These are phyloP conservation scores for Claviceps maximensis DNA, from an alignment of 2,329 filamentous ascomycete genomes.

Conservation along the genomic window DNA sequence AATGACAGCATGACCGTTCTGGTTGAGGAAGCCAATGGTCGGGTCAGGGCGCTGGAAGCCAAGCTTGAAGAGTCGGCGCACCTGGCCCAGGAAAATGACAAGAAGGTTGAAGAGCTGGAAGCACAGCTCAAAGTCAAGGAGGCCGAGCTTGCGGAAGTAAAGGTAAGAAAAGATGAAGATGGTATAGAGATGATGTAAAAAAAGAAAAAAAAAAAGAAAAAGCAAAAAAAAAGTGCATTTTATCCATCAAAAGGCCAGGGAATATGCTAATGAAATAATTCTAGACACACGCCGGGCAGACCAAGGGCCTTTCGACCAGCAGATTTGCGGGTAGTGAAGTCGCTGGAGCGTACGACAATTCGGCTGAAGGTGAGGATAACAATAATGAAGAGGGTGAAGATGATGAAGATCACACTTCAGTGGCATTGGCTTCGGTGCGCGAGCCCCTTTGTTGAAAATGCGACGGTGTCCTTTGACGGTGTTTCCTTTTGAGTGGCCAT, in stretches of 20 bases:
- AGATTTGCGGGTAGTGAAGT: conserved; percentile 33
- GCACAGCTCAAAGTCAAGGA: conserved; percentile 50
- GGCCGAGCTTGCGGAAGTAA: conserved; percentile 48
- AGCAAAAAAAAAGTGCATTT: no score
- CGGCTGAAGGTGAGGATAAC: conserved; percentile 45
- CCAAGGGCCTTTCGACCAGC: conserved; percentile 41
- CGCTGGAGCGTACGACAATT: conserved; percentile 21
- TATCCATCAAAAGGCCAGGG: not conserved
- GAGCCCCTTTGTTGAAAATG: conserved; percentile 31
- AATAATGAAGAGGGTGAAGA: conserved; percentile 34
- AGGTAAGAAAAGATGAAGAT: conserved; percentile 24
- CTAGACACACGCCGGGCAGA: conserved; percentile 32
- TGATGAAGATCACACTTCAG: conserved; percentile 48
- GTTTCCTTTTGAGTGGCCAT: conserved; percentile 6
- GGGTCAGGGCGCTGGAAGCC: conserved; percentile 37
- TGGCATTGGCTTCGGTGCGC: conserved; percentile 55
- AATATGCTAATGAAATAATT: not conserved
- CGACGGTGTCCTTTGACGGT: conserved; percentile 16
- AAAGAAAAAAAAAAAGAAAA: no score
- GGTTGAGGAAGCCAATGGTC: conserved; percentile 44
- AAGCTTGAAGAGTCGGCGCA: conserved; percentile 32
- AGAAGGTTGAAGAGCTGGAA: conserved; percentile 35
- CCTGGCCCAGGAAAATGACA: conserved; percentile 34
- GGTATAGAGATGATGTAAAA: not conserved
- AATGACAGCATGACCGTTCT: conserved; percentile 48